Percentiles rank a stretch among this genome's conserved stretches.
phyloP scores from a whole-genome alignment of 129 eudicot genomes.

The Ambrosia trifida region DNA sequence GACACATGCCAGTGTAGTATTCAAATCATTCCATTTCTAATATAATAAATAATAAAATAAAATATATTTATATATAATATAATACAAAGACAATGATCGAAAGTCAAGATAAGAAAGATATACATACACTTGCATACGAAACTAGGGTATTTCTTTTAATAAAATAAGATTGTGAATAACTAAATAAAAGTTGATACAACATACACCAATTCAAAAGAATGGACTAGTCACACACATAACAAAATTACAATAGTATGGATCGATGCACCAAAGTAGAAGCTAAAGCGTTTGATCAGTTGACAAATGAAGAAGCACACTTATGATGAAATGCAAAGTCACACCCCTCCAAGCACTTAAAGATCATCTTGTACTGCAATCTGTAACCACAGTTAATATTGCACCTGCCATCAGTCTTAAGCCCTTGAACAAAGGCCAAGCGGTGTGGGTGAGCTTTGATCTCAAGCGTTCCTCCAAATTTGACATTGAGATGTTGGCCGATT shows the following conservation, averaged over 20 bases:
- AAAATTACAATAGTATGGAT: background rate
- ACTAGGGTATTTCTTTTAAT: too few species aligned
- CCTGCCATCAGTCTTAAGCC: background rate
- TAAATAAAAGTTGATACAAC: too few species aligned
- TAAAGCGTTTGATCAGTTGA: background rate
- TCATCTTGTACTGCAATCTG: background rate
- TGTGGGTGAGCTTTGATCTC: conserved; percentile 6
- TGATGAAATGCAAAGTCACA: background rate
- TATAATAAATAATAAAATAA: too few species aligned
- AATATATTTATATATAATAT: too few species aligned
- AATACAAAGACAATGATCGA: too few species aligned
- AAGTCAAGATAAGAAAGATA: too few species aligned
- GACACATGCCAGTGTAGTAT: too few species aligned
- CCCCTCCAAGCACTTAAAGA: conserved; percentile 17
- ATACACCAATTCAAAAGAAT: too few species aligned
- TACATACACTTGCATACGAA: too few species aligned
- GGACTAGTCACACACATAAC: background rate
- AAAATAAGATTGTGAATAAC: too few species aligned
- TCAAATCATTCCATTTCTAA: too few species aligned
- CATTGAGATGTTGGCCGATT: too few species aligned
- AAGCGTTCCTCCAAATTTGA: conserved; percentile 17
- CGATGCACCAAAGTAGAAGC: background rate
- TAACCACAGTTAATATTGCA: background rate
- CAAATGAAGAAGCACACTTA: background rate
- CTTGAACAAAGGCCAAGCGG: background rate